These are phyloP conservation scores for Aaosphaeria arxii DNA, from an alignment of 2,329 filamentous ascomycete species.

Conservation along the genomic window DNA sequence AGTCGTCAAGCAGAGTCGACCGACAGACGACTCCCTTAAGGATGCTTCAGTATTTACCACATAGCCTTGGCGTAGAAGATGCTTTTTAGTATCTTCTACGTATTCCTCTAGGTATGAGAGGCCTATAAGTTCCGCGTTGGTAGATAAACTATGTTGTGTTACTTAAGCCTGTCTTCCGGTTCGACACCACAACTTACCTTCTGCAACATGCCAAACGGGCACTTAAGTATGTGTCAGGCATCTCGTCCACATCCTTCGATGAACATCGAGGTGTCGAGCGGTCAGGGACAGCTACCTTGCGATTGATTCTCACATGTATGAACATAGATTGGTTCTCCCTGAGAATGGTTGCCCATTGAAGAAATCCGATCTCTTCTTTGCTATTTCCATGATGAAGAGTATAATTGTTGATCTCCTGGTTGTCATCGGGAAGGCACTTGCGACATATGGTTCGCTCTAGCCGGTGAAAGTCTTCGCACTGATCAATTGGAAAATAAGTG, in stretches of 20 bases:
- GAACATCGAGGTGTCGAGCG: too few species aligned
- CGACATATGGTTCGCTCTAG: neutral
- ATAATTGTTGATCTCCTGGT: neutral
- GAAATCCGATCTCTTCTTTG: slow-evolving; percentile 1
- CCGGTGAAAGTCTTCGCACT: neutral
- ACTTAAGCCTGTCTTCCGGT: too few species aligned
- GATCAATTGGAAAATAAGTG: neutral
- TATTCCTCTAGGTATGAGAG: neutral
- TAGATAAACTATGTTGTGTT: too few species aligned
- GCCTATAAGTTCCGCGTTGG: too few species aligned
- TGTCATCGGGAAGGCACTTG: neutral
- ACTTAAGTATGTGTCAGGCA: too few species aligned
- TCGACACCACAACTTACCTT: too few species aligned
- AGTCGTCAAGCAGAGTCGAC: too few species aligned
- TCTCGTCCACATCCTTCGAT: too few species aligned
- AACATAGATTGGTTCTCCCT: neutral
- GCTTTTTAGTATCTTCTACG: neutral
- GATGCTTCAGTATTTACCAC: neutral
- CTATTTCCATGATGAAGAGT: neutral
- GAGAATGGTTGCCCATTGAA: neutral
- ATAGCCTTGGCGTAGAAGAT: neutral
- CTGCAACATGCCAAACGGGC: too few species aligned
- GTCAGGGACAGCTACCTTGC: neutral
- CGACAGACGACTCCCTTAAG: neutral
- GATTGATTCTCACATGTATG: neutral